Base-by-base conservation (phyloP, 768 basidiomycete species). In the Cystobasidium tubakii region DNA sequence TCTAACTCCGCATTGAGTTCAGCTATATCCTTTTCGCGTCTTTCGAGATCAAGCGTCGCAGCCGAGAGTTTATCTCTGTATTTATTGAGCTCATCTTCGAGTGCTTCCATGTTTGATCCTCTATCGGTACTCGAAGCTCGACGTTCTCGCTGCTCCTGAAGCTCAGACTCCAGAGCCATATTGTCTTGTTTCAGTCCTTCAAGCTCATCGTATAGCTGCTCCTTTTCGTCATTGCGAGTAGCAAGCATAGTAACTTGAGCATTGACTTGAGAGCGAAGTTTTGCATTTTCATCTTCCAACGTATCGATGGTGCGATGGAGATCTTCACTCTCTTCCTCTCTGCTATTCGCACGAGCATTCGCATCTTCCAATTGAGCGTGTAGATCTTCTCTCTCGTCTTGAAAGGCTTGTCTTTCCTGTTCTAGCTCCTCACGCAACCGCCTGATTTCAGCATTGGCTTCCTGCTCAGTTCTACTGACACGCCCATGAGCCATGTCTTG, bases 11-110 rank as follows among this genome's bases (percentile, higher is more conserved):
- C 88, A 55, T 93, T 85, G 83, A 89, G 89, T 80, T 88, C 83
- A 66, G 92, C 91, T 25, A 92, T 81, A 34, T 95, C 93, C 75
- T 93, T 90, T 78, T 94, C 90, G 81, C 87, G 89, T 81, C 90
- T 88, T 19, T 78, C 77, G 31, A 79, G 73, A n/a, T 76, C 75
- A 42, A 79, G 75, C 25, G 70, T 54, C n/a, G 77, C 73, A 3
- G 74, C 62, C 0, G 76, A 73, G 13, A 71, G 77, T 69, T 74
- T 78, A 62, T 80, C 78, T 23, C 80, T 76, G 53, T 79, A 77
- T 15, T 72, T 62, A 60, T 79, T 77, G 55, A 78, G 75, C 7
- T 78, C 77, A 65, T 78, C 75, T 23, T 76, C 73, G 17, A 76
- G 55, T 54, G 67, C 64, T 57, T 75, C 75, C 44, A 79, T 42